Evolutionary conservation across 2,329 filamentous ascomycete species (phyloP).

Genomic region (Aureobasidium zeae): DNA sequence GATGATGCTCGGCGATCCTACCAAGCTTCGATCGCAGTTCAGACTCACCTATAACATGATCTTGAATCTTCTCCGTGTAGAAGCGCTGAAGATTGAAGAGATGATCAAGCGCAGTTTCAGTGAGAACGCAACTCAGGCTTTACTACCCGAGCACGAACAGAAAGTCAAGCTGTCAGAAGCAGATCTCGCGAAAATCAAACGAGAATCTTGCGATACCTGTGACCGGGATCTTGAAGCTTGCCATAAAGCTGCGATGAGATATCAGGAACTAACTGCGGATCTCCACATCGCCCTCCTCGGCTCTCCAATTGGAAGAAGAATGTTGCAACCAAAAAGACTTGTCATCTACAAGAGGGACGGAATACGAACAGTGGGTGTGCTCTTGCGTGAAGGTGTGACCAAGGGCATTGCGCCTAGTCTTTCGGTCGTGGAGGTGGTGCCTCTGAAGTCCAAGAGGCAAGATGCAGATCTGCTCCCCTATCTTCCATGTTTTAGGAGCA

Average conservation of each 20-base stretch:
- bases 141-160: slow-evolving; percentile 91
- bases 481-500: slow-evolving; percentile 57
- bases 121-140: slow-evolving; percentile 90
- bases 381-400: slow-evolving; percentile 66
- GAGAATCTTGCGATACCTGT: slow-evolving; percentile 73
- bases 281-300: slow-evolving; percentile 65
- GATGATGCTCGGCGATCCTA: slow-evolving; percentile 94
- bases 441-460: slow-evolving; percentile 58
- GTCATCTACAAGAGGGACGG: slow-evolving; percentile 76
- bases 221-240: slow-evolving; percentile 70
- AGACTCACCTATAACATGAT: slow-evolving; percentile 99
- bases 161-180: slow-evolving; percentile 86
- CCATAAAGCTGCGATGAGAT: slow-evolving; percentile 73
- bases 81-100: slow-evolving; percentile 96
- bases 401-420: slow-evolving; percentile 59
- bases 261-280: slow-evolving; percentile 67
- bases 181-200: slow-evolving; percentile 80
- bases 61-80: slow-evolving; percentile 83
- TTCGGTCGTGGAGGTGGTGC: slow-evolving; percentile 69
- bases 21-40: slow-evolving; percentile 92
- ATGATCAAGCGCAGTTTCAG: slow-evolving; percentile 99
- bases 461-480: slow-evolving; percentile 83
- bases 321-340: slow-evolving; percentile 67
- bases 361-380: slow-evolving; percentile 69
- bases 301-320: slow-evolving; percentile 73